Evolutionary conservation across 257 asterid species (phyloP).

Genomic region (Solanum appendiculatum): DNA sequence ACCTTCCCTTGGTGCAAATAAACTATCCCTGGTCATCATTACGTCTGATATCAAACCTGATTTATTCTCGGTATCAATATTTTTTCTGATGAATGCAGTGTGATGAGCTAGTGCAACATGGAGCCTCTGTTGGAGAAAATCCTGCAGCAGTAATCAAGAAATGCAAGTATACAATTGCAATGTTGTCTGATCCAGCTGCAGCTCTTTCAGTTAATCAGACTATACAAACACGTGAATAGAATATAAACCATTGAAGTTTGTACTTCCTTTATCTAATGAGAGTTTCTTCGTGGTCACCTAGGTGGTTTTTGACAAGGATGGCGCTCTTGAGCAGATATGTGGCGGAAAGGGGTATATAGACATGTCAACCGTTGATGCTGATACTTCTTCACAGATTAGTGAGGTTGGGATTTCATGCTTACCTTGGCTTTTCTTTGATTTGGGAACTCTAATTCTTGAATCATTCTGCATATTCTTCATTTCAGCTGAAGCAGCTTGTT

Average conservation of each 20-base stretch:
- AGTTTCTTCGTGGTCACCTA: constrained; percentile 9
- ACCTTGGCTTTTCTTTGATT: no score
- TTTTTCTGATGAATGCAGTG: constrained; percentile 41
- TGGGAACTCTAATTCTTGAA: neutral
- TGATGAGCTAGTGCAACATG: constrained; percentile 81
- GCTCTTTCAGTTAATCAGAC: constrained; percentile 72
- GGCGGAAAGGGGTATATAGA: constrained; percentile 85
- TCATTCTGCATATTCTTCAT: neutral
- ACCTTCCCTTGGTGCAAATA: neutral
- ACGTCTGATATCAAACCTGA: neutral
- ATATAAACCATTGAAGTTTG: neutral
- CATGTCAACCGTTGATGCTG: constrained; percentile 98
- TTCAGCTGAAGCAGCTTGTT: neutral
- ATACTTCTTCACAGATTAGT: constrained; percentile 78
- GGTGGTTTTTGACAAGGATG: constrained; percentile 85
- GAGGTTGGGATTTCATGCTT: constrained; percentile 46
- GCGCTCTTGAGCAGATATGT: constrained; percentile 75
- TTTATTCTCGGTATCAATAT: neutral
- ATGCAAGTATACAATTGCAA: constrained; percentile 93
- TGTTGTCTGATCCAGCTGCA: constrained; percentile 93
- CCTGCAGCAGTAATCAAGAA: constrained; percentile 88
- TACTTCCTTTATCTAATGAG: neutral
- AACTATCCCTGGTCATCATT: neutral
- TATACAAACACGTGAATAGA: neutral
- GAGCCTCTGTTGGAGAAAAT: constrained; percentile 74